Evolutionary conservation across 129 eudicot species (phyloP).

Genomic region (Artemisia tridentata): DNA sequence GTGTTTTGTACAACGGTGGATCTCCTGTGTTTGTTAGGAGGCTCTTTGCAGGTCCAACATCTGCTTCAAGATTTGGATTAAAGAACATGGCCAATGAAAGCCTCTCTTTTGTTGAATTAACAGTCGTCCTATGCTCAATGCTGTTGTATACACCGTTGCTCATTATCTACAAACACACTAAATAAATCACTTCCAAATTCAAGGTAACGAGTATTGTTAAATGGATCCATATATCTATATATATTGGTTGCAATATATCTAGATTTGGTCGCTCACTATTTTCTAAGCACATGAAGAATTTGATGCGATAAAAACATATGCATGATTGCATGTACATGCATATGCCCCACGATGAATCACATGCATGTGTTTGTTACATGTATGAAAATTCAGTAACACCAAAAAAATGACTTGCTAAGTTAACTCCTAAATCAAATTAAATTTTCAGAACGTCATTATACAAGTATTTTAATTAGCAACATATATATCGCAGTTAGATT

Average conservation of each 20-base stretch:
- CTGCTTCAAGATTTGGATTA: conserved; percentile 42
- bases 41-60: conserved; percentile 41
- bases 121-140: conserved; percentile 43
- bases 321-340: too few relatives aligned
- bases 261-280: too few relatives aligned
- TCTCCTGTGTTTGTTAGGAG: conserved; percentile 23
- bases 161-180: conserved; percentile 29
- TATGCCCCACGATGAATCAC: not conserved
- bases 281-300: too few relatives aligned
- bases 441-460: not conserved
- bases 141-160: conserved; percentile 47
- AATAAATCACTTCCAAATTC: not conserved
- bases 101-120: conserved; percentile 33
- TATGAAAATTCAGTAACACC: not conserved
- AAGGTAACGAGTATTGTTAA: not conserved
- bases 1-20: conserved; percentile 31
- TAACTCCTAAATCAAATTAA: not conserved
- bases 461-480: too few relatives aligned
- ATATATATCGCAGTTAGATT: too few relatives aligned
- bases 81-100: conserved; percentile 41
- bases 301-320: too few relatives aligned
- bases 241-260: not conserved
- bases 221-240: not conserved
- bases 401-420: not conserved
- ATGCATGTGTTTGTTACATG: not conserved